Percentiles rank a stretch among this genome's conserved stretches.
These are phyloP conservation scores for Agroathelia rolfsii DNA, from an alignment of 1,284 basidiomycete species.

Conservation along the genomic window DNA sequence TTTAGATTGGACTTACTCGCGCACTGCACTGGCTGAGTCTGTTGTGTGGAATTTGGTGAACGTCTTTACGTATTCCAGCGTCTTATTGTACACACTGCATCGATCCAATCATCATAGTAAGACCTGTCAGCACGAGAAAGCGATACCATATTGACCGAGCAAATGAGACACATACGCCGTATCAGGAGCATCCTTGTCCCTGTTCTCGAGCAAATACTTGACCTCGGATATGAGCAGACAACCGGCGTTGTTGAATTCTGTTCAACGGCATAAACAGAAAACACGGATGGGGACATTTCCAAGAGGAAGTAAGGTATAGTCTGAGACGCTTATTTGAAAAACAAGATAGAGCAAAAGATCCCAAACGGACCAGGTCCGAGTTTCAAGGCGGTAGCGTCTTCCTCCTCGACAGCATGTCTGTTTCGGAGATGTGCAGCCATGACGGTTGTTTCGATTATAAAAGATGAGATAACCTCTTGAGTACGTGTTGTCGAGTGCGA, in stretches of 20 bases:
- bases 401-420: too few relatives aligned
- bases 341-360: constrained; percentile 1
- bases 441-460: too few relatives aligned
- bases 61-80: constrained; percentile 83
- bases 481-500: too few relatives aligned
- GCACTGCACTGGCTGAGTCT: constrained; percentile 78
- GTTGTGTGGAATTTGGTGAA: constrained; percentile 86
- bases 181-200: constrained; percentile 76
- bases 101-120: too few relatives aligned
- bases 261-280: neutral
- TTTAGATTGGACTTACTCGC: constrained; percentile 53
- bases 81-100: constrained; percentile 82
- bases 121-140: too few relatives aligned
- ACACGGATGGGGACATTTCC: too few relatives aligned
- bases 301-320: too few relatives aligned
- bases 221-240: constrained; percentile 89
- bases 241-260: constrained; percentile 87
- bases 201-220: constrained; percentile 79
- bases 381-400: constrained; percentile 61
- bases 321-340: neutral
- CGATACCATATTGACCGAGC: too few relatives aligned
- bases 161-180: constrained; percentile 49
- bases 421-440: too few relatives aligned
- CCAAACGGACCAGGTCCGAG: constrained; percentile 44
- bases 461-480: too few relatives aligned